Percentiles rank a stretch among this genome's conserved stretches.
These are phyloP conservation scores for Hippophae gyantsensis DNA, from an alignment of 306 rosid genomes.

Conservation along the genomic window DNA sequence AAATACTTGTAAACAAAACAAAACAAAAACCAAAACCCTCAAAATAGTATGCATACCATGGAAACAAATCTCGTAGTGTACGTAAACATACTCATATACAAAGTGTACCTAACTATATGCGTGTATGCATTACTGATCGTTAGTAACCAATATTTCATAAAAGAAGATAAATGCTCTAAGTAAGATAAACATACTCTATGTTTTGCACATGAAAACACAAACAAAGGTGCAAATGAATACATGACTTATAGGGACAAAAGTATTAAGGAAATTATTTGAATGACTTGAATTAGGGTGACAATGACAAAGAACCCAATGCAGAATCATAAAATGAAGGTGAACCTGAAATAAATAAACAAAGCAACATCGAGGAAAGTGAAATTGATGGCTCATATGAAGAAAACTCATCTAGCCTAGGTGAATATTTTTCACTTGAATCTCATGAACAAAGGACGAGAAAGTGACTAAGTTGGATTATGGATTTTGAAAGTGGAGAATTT, in stretches of 20 bases:
- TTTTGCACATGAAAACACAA: too few species aligned
- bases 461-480: background rate
- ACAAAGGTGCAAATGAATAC: too few species aligned
- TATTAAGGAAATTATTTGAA: background rate
- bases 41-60: too few species aligned
- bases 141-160: too few species aligned
- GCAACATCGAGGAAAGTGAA: background rate
- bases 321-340: background rate
- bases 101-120: too few species aligned
- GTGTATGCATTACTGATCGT: too few species aligned
- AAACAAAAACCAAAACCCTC: too few species aligned
- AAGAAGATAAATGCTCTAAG: too few species aligned
- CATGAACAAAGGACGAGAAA: background rate
- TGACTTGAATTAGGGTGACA: background rate
- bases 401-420: background rate
- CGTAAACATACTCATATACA: too few species aligned
- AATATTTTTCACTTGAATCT: background rate
- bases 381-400: background rate
- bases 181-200: too few species aligned
- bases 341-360: background rate
- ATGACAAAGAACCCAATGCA: slow-evolving; percentile 1
- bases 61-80: too few species aligned
- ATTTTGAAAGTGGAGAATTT: background rate
- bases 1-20: too few species aligned
- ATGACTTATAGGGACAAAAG: background rate